Base-by-base conservation (phyloP, 176 grass and related monocot genomes). In the Ensete ventricosum region DNA sequence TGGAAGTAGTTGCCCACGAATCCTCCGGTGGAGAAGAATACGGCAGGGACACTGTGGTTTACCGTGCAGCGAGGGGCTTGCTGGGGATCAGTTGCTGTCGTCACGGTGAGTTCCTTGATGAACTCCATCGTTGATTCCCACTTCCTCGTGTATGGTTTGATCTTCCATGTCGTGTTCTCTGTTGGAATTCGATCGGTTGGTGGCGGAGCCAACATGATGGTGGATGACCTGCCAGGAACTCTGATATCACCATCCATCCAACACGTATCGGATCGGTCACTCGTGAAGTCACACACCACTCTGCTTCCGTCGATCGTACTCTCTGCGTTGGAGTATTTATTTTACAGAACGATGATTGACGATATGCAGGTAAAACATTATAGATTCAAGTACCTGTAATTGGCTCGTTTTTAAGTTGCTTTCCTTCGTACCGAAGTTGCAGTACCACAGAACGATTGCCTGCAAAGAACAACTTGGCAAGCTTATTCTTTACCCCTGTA, bases 1-100 rank as follows among this genome's bases (percentile, higher is more conserved):
- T 91, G 91, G 83, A 89, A 96, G 73, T 76, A 76, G 76, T 96
- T 96, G 0, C 12, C 54, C 9, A 85, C 55, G 74, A 74, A 90
- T 52, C 85, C 88, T 0, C 73, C 81, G 17, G 84, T 82, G 29
- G 88, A 88, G 76, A 96, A 96, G 73, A 88, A 69, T 59, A 91
- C 66, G 48, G 92, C 83, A 0, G 92, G 78, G 51, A 87, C 75
- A 69, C 75, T 82, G 67, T 88, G 76, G 25, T 57, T 78, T 0
- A 48, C 77, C 49, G 54, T 84, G 79, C 91, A 96, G 34, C 2
- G 23, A 1, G 81, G 85, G 17, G 64, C 55, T 21, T 74, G 63
- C 17, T 59, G 49, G 19, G 11, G 12, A 0, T 49, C 68, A 0
- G 1, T 55, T 64, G 21, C 83, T 49, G 68, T 75, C 51, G 49